Evolutionary conservation across 1,284 basidiomycete genomes (phyloP).

Genomic region (Sanghuangporus baumii): DNA sequence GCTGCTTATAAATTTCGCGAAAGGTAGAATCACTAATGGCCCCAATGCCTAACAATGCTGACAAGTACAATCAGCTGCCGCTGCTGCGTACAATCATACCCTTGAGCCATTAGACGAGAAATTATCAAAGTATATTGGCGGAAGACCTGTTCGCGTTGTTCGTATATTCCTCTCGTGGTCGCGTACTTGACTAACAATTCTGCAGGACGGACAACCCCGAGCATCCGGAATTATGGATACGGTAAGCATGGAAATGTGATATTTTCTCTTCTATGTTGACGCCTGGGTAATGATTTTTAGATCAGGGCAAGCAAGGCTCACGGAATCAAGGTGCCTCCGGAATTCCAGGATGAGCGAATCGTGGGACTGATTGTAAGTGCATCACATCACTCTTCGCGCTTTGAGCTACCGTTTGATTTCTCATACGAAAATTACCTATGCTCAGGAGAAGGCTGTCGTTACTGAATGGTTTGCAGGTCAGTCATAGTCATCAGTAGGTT

Average conservation of each 20-base stretch:
- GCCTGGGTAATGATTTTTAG: constrained; percentile 29
- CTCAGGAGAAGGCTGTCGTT: constrained; percentile 66
- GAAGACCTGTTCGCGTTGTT: constrained; percentile 56
- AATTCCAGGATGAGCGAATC: constrained; percentile 58
- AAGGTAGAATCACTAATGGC: constrained; percentile 34
- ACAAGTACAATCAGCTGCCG: constrained; percentile 44
- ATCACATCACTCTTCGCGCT: neutral
- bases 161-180: neutral
- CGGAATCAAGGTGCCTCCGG: constrained; percentile 60
- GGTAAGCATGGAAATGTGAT: constrained; percentile 29
- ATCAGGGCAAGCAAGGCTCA: constrained; percentile 66
- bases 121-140: constrained; percentile 66
- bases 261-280: neutral
- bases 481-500: neutral
- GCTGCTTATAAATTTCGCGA: constrained; percentile 56
- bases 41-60: neutral
- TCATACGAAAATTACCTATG: constrained; percentile 6
- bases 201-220: constrained; percentile 65
- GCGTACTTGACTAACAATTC: neutral
- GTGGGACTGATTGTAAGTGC: constrained; percentile 51
- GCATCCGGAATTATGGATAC: constrained; percentile 81
- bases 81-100: constrained; percentile 57
- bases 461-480: constrained; percentile 75
- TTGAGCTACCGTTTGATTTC: neutral
- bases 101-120: constrained; percentile 60